These are phyloP conservation scores for Fomitopsis schrenkii DNA, from an alignment of 1,284 basidiomycete species.

Conservation along the genomic window DNA sequence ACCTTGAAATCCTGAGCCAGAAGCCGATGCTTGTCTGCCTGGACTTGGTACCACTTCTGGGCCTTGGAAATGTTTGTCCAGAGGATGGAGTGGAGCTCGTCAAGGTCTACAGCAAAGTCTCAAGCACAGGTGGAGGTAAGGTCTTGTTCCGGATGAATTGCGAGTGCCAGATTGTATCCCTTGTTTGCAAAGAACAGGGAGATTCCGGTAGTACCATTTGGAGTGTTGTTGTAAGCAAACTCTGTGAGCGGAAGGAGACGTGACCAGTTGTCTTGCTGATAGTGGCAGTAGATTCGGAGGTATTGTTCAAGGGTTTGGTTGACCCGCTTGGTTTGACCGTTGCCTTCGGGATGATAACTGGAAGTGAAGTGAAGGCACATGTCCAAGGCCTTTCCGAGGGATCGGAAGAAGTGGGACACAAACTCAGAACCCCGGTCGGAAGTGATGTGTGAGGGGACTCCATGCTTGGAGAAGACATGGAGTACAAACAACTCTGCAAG, in stretches of 20 bases:
- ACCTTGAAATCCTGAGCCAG: too few species aligned
- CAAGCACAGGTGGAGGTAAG: too few species aligned
- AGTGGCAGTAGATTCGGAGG: background rate
- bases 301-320: background rate
- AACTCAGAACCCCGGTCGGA: conserved; percentile 21
- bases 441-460: conserved; percentile 25
- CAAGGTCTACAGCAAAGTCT: too few species aligned
- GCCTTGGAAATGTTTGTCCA: too few species aligned
- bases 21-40: too few species aligned
- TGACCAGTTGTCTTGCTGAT: background rate
- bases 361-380: background rate
- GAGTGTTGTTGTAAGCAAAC: background rate
- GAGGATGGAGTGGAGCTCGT: too few species aligned
- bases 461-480: conserved; percentile 27
- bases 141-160: too few species aligned
- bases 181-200: background rate
- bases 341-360: background rate
- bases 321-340: background rate
- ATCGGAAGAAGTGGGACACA: background rate
- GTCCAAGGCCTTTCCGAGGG: background rate
- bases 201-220: background rate
- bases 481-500: conserved; percentile 26
- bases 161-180: too few species aligned
- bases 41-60: too few species aligned
- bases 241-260: background rate